phyloP scores from a whole-genome alignment of 148 eudicot species.

The Simmondsia chinensis region DNA sequence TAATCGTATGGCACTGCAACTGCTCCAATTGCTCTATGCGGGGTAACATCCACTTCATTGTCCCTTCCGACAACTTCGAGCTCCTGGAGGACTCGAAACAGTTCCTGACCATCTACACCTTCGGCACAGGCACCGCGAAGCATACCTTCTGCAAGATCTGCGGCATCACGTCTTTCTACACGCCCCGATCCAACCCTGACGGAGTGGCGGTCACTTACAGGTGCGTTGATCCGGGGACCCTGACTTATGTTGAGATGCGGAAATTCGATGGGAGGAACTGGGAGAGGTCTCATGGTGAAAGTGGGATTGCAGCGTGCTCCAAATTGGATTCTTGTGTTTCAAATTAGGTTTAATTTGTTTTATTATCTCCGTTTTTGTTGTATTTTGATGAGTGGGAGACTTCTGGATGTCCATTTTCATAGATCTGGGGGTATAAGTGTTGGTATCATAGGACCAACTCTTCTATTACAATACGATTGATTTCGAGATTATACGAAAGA shows the following conservation, averaged over 20 bases:
- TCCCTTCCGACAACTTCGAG: slow-evolving; percentile 45
- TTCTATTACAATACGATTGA: too few species aligned
- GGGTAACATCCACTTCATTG: slow-evolving; percentile 65
- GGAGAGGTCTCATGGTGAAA: slow-evolving; percentile 34
- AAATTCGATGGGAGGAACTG: slow-evolving; percentile 61
- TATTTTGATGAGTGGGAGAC: too few species aligned
- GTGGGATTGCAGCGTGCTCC: slow-evolving; percentile 65
- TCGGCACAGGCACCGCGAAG: slow-evolving; percentile 72
- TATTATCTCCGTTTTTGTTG: background rate
- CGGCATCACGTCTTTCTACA: slow-evolving; percentile 83
- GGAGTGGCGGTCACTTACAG: slow-evolving; percentile 58
- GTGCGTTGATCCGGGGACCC: slow-evolving; percentile 69
- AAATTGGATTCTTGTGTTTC: slow-evolving; percentile 7
- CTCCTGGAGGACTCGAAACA: slow-evolving; percentile 49
- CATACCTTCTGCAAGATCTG: slow-evolving; percentile 81
- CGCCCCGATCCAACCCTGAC: slow-evolving; percentile 83
- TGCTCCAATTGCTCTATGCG: slow-evolving; percentile 82
- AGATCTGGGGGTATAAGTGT: too few species aligned
- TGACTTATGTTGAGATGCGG: slow-evolving; percentile 51
- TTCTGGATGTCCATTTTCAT: too few species aligned
- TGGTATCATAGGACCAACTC: too few species aligned
- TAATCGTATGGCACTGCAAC: slow-evolving; percentile 76
- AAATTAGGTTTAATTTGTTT: too few species aligned
- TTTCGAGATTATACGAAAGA: too few species aligned
- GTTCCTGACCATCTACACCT: slow-evolving; percentile 66